Conservation (phyloP, 2,329 filamentous ascomycete species). For the Aquanectria penicillioides region DNA sequence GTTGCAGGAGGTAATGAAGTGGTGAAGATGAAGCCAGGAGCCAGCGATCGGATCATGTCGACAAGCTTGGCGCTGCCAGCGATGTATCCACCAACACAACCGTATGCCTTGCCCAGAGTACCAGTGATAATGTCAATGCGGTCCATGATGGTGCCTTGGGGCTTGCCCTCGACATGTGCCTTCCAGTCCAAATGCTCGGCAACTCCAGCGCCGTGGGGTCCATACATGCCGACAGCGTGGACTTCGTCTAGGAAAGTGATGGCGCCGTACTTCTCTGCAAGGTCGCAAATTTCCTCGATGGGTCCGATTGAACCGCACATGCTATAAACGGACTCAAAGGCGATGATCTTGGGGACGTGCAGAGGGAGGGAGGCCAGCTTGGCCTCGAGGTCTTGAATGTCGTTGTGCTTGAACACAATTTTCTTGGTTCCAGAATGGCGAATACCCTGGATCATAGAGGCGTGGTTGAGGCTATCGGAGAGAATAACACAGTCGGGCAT, state of each 20-base stretch:
- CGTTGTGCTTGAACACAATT: constrained; percentile 98
- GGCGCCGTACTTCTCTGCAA: constrained; percentile 97
- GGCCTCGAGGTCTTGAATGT: constrained; percentile 89
- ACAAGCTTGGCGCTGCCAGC: constrained; percentile 88
- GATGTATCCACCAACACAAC: constrained; percentile 97
- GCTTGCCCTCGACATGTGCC: constrained; percentile 78
- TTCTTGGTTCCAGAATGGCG: constrained; percentile 97
- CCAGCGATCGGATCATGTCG: constrained; percentile 92
- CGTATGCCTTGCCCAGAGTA: constrained; percentile 96
- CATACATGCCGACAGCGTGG: constrained; percentile 99
- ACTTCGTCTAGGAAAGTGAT: constrained; percentile 99
- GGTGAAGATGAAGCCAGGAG: constrained; percentile 98
- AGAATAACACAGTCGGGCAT: constrained; percentile 96
- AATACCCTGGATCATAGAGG: constrained; percentile 99
- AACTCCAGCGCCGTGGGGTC: constrained; percentile 92
- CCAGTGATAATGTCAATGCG: constrained; percentile 98
- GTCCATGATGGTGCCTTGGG: constrained; percentile 89
- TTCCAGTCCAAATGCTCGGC: constrained; percentile 97
- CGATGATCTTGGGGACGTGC: constrained; percentile 94
- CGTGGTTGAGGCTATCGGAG: constrained; percentile 97
- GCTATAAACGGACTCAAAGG: constrained; percentile 98
- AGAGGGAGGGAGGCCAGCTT: constrained; percentile 90
- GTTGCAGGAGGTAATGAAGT: constrained; percentile 95
- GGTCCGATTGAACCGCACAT: constrained; percentile 99
- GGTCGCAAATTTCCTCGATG: constrained; percentile 93